Evolutionary conservation across 2,329 filamentous ascomycete genomes (phyloP).

Genomic region (Diplodia corticola): DNA sequence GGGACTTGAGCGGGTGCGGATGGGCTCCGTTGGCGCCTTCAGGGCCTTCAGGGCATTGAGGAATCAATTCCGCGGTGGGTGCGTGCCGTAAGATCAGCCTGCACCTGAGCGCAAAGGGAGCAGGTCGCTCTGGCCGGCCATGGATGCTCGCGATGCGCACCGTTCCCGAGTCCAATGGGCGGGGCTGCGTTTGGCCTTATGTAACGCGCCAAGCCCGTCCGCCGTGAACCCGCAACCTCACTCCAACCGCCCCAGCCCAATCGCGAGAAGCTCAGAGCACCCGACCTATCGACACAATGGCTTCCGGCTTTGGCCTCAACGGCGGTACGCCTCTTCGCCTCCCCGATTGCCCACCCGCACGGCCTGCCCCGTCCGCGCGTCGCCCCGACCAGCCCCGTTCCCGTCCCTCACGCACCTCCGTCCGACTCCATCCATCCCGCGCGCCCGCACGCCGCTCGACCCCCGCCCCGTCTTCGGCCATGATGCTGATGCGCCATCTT

Average conservation of each 20-base stretch:
- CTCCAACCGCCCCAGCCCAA: slow-evolving; percentile 6
- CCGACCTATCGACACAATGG: slow-evolving; percentile 55
- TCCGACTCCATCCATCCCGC: background rate
- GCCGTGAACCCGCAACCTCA: slow-evolving; percentile 18
- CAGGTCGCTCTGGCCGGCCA: background rate
- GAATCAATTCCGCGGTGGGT: slow-evolving; percentile 10
- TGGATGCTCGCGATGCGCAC: background rate
- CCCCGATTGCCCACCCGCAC: background rate
- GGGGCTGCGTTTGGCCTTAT: background rate
- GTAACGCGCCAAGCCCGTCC: slow-evolving; percentile 16
- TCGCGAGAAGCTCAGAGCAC: slow-evolving; percentile 7
- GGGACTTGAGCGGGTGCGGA: background rate
- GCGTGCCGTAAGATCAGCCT: slow-evolving; percentile 17
- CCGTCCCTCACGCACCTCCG: slow-evolving; percentile 25
- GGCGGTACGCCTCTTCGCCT: slow-evolving; percentile 61
- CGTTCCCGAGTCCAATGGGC: slow-evolving; percentile 4
- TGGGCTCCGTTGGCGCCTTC: background rate
- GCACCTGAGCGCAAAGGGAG: background rate
- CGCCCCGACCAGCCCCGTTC: slow-evolving; percentile 17
- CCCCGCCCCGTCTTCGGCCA: background rate
- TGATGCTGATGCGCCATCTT: background rate
- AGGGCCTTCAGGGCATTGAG: background rate
- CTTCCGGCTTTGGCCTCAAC: slow-evolving; percentile 79
- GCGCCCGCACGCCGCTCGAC: slow-evolving; percentile 1
- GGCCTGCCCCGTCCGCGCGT: background rate